Evolutionary conservation across 192 early-diverging fungal species (phyloP), one percentile per base, ranked within the genome.

Genomic region (Entomortierella beljakovae): DNA sequence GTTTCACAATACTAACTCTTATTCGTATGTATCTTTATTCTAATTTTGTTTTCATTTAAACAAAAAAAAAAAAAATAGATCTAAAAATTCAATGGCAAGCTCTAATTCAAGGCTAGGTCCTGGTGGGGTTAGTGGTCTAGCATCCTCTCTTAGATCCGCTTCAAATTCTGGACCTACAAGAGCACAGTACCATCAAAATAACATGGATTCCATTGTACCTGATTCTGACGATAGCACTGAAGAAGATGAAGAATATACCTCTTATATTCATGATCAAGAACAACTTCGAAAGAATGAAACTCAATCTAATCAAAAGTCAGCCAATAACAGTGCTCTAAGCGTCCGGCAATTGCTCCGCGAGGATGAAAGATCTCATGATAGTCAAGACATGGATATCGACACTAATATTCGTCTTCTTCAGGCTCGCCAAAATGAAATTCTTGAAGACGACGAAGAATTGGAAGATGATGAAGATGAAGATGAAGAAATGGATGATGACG

Each of bases 381-480:
- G 64, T 52, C 42, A 42, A 26, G 62, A 72, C 26, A 32, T 72
- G 70, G 55, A 72, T 11, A 38, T 48, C 15, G 31, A 40, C 6
- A 43, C 32, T n/a, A 46, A 77, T 26, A 34, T 22, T 31, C 38
- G 48, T 11, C 42, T 62, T 7, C 42, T 79, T 1, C 67, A 70
- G 23, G 67, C 66, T 3, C 75, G 75, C 23, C 75, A 79, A 40
- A 79, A 79, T 34, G 61, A 79, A n/a, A 79, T 79, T 51, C 29
- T 79, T 11, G 83, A 80, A 31, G 64, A 71, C 25, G 80, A 79
- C 5, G 70, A 79, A 42, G 61, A 58, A 23, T 65, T 80, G 23
- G 70, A 82, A 4, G 66, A 75, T 57, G 70, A 84, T 26, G 80
- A 82, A 13, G 80, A 84, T 25, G 75, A 74, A 20, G 64, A 81